phyloP scores from a whole-genome alignment of 805 yeast genomes.

The Spencermartinsiella europaea region DNA sequence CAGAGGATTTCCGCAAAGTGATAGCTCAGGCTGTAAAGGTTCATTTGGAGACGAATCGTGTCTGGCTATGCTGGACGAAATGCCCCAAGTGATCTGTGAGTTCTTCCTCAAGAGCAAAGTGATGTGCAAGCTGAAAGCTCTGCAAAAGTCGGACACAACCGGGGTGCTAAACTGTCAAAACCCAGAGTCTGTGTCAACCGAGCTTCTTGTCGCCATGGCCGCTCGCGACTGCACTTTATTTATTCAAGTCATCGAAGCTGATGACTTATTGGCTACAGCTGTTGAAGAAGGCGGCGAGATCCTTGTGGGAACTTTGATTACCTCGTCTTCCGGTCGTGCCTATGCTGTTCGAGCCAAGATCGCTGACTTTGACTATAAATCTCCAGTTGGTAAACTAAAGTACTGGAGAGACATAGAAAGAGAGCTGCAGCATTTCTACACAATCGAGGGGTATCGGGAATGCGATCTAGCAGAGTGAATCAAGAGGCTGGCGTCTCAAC shows the following conservation, averaged over 20 bases:
- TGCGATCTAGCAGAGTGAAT: too few relatives aligned
- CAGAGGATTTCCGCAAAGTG: too few relatives aligned
- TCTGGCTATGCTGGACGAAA: too few relatives aligned
- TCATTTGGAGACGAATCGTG: too few relatives aligned
- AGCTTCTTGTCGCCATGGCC: conserved; percentile 46
- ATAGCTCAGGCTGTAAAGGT: too few relatives aligned
- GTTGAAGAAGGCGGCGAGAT: not conserved
- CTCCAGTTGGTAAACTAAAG: conserved; percentile 32
- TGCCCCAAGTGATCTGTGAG: conserved; percentile 8
- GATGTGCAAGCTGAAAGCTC: conserved; percentile 26
- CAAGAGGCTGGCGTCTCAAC: too few relatives aligned
- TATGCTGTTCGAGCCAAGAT: conserved; percentile 37
- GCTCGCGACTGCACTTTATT: conserved; percentile 54
- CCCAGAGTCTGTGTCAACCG: conserved; percentile 33
- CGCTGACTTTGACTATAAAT: conserved; percentile 50
- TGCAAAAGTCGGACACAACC: conserved; percentile 28
- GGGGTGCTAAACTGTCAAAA: conserved; percentile 19
- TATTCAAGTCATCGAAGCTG: conserved; percentile 33
- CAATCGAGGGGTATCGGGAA: not conserved
- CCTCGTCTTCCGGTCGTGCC: conserved; percentile 1
- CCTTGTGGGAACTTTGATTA: not conserved
- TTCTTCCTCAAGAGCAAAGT: conserved; percentile 16
- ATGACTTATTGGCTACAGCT: not conserved
- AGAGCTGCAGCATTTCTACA: conserved; percentile 12
- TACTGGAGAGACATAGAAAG: conserved; percentile 47